phyloP scores from a whole-genome alignment of 768 basidiomycete genomes.

The Leucocoprinus leucothites region DNA sequence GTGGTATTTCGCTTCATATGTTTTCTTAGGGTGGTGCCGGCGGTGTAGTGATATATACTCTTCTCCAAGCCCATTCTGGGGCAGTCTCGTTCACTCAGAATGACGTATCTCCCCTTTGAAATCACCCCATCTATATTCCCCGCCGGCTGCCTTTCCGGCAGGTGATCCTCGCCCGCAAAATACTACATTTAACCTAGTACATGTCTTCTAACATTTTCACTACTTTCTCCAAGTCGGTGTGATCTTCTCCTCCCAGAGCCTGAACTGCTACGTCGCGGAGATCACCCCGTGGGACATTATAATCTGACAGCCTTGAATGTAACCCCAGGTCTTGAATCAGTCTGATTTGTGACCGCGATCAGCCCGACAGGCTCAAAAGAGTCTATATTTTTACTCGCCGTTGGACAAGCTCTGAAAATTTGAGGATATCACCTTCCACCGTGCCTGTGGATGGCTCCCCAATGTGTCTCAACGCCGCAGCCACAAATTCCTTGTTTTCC shows the following conservation, averaged over 20 bases:
- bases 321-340: conserved; percentile 60
- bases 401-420: conserved; percentile 51
- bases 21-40: background rate
- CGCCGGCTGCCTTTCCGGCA: conserved; percentile 4
- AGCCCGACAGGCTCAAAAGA: background rate
- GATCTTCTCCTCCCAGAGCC: conserved; percentile 41
- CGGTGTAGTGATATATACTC: background rate
- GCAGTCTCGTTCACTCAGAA: conserved; percentile 8
- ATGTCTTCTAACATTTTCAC: conserved; percentile 48
- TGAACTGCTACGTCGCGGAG: conserved; percentile 48
- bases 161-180: background rate
- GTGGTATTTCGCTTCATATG: conserved; percentile 1
- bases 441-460: conserved; percentile 59
- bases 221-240: conserved; percentile 37
- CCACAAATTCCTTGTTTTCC: conserved; percentile 62
- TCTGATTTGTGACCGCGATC: conserved; percentile 28
- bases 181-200: conserved; percentile 24
- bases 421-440: conserved; percentile 57
- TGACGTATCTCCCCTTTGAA: conserved; percentile 2
- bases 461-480: conserved; percentile 56
- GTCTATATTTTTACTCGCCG: conserved; percentile 35
- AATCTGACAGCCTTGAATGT: conserved; percentile 52
- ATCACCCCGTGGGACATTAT: conserved; percentile 61
- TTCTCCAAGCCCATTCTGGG: background rate
- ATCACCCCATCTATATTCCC: background rate